Percentiles rank a stretch among this genome's conserved stretches.
Evolutionary conservation across 2,329 filamentous ascomycete genomes (phyloP).

Genomic region (Microcyclosporella mali): DNA sequence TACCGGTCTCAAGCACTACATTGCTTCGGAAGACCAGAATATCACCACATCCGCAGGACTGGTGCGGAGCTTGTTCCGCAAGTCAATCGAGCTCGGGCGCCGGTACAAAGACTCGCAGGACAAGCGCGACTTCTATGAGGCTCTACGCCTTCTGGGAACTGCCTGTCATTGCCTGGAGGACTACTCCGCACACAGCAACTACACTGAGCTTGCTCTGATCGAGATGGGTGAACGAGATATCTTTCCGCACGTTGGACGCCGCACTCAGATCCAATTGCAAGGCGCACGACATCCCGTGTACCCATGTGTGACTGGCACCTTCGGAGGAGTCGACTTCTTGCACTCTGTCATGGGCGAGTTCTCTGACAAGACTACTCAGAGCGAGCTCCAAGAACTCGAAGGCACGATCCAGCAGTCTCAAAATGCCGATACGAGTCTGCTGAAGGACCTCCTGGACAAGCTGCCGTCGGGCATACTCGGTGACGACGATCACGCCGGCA

Average conservation of each 20-base stretch:
- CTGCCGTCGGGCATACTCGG: constrained; percentile 78
- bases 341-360: constrained; percentile 73
- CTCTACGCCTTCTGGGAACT: constrained; percentile 78
- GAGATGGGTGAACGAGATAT: constrained; percentile 74
- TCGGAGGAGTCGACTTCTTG: constrained; percentile 83
- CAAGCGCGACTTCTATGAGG: constrained; percentile 78
- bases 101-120: constrained; percentile 60
- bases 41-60: constrained; percentile 79
- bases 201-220: constrained; percentile 78
- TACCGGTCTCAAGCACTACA: constrained; percentile 72
- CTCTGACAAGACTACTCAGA: constrained; percentile 84
- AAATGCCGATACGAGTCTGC: constrained; percentile 62
- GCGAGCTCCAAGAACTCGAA: constrained; percentile 82
- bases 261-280: constrained; percentile 63
- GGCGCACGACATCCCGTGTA: constrained; percentile 64
- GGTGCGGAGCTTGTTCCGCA: constrained; percentile 65
- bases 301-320: constrained; percentile 82
- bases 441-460: constrained; percentile 73
- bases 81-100: constrained; percentile 73
- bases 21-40: constrained; percentile 70
- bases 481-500: constrained; percentile 63
- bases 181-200: constrained; percentile 91
- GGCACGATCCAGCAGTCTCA: constrained; percentile 63
- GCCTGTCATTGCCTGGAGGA: constrained; percentile 88
- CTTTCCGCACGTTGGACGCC: constrained; percentile 79